Evolutionary conservation across 305 asterid species (phyloP).

Genomic region (Fraxinus greggii): DNA sequence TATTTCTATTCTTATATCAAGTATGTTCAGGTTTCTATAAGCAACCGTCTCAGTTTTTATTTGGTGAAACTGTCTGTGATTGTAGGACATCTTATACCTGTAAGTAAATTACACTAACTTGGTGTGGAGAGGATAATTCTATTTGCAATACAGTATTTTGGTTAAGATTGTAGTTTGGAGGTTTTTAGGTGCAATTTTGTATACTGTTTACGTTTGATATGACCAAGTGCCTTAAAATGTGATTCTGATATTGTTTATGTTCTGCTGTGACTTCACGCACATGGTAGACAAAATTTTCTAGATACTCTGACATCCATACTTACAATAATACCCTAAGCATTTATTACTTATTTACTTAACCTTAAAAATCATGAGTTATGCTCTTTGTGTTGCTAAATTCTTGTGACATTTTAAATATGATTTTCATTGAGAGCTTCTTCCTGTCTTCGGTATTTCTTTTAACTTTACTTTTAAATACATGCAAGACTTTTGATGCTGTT

Average conservation of each 20-base stretch:
- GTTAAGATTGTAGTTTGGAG: neutral
- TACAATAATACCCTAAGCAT: neutral
- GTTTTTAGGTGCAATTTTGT: neutral
- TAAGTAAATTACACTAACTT: neutral
- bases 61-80: slow-evolving; percentile 13
- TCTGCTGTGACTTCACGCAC: neutral
- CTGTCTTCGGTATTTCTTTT: neutral
- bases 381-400: slow-evolving; percentile 6
- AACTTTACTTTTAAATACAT: slow-evolving; percentile 15
- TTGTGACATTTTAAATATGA: neutral
- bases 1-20: slow-evolving; percentile 85
- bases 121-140: neutral
- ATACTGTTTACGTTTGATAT: neutral
- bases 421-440: slow-evolving; percentile 24
- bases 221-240: neutral
- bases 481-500: slow-evolving; percentile 92
- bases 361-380: neutral
- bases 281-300: slow-evolving; percentile 12
- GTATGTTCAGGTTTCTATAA: slow-evolving; percentile 34
- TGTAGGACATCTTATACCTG: slow-evolving; percentile 1
- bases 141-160: neutral
- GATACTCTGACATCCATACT: neutral
- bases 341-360: neutral
- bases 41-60: slow-evolving; percentile 7
- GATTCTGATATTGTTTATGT: neutral